A percentile compares a stretch with the other conserved stretches of the same genome.
These are phyloP conservation scores for Neurospora sp. DNA, from an alignment of 495 filamentous ascomycete genomes.

Conservation along the genomic window DNA sequence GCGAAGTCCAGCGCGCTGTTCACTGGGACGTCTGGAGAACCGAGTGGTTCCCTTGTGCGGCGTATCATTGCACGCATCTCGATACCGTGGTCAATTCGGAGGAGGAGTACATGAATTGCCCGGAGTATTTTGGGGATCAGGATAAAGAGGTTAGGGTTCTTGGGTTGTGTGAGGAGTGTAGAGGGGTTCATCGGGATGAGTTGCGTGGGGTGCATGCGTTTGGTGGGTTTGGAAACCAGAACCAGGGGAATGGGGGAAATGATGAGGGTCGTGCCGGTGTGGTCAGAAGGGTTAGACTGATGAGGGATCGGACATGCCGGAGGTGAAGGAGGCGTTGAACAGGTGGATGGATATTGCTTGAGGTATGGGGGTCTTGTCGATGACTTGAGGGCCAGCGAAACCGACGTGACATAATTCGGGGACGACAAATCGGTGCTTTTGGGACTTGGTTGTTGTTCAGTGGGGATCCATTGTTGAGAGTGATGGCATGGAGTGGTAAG, in stretches of 20 bases:
- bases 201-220: not conserved
- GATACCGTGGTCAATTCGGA: not conserved
- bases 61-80: not conserved
- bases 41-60: not conserved
- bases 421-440: not conserved
- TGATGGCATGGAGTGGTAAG: not conserved
- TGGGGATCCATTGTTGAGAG: no score
- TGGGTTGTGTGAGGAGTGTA: not conserved
- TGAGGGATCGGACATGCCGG: not conserved
- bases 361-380: not conserved
- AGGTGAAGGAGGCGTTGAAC: not conserved
- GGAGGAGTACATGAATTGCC: not conserved
- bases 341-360: not conserved
- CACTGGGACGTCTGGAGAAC: not conserved
- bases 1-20: not conserved
- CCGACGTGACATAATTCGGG: not conserved
- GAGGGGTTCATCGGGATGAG: not conserved
- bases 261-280: not conserved
- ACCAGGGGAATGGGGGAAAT: no score
- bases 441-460: not conserved
- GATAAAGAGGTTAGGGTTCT: not conserved
- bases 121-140: not conserved
- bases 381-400: not conserved
- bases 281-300: not conserved
- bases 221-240: not conserved